A percentile compares a stretch with the other conserved stretches of the same genome.
These are phyloP conservation scores for Avena atlantica DNA, from an alignment of 176 grass and related monocot species.

Conservation along the genomic window DNA sequence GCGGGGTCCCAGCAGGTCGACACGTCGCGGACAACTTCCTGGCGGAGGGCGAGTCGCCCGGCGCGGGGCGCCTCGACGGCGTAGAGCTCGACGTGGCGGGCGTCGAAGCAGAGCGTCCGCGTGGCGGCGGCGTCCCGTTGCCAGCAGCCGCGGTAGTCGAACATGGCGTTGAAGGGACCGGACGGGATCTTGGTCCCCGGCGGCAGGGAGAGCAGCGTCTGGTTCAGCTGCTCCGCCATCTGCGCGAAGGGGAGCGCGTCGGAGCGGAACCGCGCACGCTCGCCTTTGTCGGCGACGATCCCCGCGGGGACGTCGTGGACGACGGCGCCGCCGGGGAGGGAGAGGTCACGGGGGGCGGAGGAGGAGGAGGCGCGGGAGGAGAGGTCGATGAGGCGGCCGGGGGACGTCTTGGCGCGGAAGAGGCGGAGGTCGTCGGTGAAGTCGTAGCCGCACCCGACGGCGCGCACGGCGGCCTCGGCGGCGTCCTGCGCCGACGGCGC, in stretches of 20 bases:
- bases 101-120: constrained; percentile 75
- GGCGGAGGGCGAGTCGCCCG: constrained; percentile 48
- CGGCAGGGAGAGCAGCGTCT: constrained; percentile 46
- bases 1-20: constrained; percentile 70
- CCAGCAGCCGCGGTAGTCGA: constrained; percentile 80
- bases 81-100: constrained; percentile 74
- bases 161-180: constrained; percentile 84
- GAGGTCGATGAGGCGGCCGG: constrained; percentile 48
- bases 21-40: constrained; percentile 55
- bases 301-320: constrained; percentile 52
- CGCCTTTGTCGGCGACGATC: constrained; percentile 80
- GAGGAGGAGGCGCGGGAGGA: background rate
- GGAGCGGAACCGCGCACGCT: constrained; percentile 71
- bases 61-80: constrained; percentile 66
- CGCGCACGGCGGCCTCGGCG: constrained; percentile 70
- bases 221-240: constrained; percentile 92
- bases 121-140: constrained; percentile 71
- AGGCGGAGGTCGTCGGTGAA: constrained; percentile 59
- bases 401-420: constrained; percentile 46
- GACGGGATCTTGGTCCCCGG: constrained; percentile 66
- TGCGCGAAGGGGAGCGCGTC: constrained; percentile 76
- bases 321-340: constrained; percentile 61
- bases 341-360: constrained; percentile 41
- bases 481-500: constrained; percentile 59
- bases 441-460: constrained; percentile 82